These are phyloP conservation scores for Dichomitus squalens DNA, from an alignment of 1,284 basidiomycete species.

Conservation along the genomic window DNA sequence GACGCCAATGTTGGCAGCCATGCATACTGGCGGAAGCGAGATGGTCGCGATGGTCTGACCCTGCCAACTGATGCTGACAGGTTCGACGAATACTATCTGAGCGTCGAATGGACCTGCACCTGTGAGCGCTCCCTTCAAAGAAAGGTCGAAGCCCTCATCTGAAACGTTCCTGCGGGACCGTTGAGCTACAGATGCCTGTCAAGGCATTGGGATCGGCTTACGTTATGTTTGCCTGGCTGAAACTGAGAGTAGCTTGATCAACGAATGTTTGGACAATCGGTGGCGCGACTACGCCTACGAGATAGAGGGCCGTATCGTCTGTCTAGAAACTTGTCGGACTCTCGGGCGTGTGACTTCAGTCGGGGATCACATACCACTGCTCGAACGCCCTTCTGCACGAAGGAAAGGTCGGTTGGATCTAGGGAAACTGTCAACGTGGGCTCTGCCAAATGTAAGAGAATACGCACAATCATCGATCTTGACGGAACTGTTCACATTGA, in stretches of 20 bases:
- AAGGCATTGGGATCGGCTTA: conserved; percentile 30
- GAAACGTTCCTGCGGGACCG: conserved; percentile 46
- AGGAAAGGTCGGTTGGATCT: conserved; percentile 63
- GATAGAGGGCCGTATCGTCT: conserved; percentile 64
- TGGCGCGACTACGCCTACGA: conserved; percentile 69
- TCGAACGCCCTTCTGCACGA: conserved; percentile 63
- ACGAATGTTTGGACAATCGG: conserved; percentile 75
- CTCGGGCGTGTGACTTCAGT: background rate
- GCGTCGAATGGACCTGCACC: conserved; percentile 69
- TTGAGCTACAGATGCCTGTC: conserved; percentile 15
- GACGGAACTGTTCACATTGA: conserved; percentile 44
- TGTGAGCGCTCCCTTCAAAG: conserved; percentile 59
- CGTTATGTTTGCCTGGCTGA: conserved; percentile 67
- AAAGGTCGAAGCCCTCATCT: conserved; percentile 62
- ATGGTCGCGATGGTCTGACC: conserved; percentile 69
- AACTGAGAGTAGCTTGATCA: conserved; percentile 55
- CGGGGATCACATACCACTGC: conserved; percentile 47
- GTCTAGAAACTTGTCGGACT: conserved; percentile 42
- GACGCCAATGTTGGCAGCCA: conserved; percentile 68
- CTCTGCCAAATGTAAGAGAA: background rate
- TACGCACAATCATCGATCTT: conserved; percentile 64
- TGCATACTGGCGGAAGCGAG: conserved; percentile 61
- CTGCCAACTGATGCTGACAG: conserved; percentile 65
- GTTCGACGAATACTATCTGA: conserved; percentile 60
- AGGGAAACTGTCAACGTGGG: background rate